A percentile compares a stretch with the other conserved stretches of the same genome.
Evolutionary conservation across 148 eudicot species (phyloP).

Genomic region (Silene latifolia): DNA sequence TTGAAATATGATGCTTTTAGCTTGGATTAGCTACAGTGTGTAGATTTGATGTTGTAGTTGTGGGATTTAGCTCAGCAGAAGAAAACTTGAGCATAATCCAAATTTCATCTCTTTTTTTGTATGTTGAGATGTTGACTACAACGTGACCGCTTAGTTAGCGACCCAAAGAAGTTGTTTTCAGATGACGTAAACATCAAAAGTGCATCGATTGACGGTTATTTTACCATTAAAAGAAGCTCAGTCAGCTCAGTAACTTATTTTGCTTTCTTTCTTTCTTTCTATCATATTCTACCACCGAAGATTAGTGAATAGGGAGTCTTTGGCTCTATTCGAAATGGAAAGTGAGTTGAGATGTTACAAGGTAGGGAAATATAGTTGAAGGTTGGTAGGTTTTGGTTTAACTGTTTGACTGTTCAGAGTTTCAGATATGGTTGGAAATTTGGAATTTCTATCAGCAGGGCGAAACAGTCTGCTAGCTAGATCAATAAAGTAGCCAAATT

Average conservation of each 20-base stretch:
- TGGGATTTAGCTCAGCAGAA: constrained; percentile 4
- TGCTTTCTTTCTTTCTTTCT: too few species aligned
- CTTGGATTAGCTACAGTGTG: neutral
- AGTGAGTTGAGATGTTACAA: neutral
- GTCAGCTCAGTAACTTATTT: neutral
- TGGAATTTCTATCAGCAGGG: neutral
- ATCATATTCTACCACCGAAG: too few species aligned
- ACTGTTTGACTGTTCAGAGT: neutral
- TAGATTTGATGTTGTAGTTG: neutral
- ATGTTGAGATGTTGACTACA: too few species aligned
- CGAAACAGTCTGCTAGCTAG: neutral
- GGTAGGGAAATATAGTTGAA: neutral
- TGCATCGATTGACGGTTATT: neutral
- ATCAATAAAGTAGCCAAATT: neutral
- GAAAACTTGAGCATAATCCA: neutral
- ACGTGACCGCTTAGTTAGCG: too few species aligned
- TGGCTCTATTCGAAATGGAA: too few species aligned
- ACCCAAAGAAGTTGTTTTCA: too few species aligned
- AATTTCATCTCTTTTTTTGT: neutral
- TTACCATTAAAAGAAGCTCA: neutral
- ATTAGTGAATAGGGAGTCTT: too few species aligned
- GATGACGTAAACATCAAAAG: too few species aligned
- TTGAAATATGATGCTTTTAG: neutral
- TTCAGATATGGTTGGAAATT: neutral
- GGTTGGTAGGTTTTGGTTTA: neutral